These are phyloP conservation scores for Rubia yunnanensis DNA, from an alignment of 257 asterid genomes.

Conservation along the genomic window DNA sequence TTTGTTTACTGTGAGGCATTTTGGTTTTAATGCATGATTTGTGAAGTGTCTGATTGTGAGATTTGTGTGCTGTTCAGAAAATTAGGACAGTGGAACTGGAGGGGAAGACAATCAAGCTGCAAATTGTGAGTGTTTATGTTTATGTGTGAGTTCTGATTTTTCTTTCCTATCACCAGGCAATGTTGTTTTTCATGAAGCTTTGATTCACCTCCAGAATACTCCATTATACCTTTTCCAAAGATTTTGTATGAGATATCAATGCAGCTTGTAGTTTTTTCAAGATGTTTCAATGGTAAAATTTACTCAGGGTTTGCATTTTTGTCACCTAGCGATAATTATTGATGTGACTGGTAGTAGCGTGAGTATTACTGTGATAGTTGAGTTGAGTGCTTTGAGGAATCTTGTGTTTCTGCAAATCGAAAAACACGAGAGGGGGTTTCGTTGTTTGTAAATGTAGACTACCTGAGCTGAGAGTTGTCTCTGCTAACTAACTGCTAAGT, in stretches of 20 bases:
- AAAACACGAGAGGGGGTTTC: background rate
- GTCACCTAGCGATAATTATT: background rate
- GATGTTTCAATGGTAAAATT: no score
- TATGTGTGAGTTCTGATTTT: background rate
- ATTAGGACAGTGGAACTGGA: slow-evolving; percentile 91
- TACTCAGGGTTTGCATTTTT: background rate
- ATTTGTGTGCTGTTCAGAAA: slow-evolving; percentile 43
- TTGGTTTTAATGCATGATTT: background rate
- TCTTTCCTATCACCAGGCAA: no score
- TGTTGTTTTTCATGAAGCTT: background rate
- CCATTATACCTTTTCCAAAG: no score
- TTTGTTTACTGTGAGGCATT: background rate
- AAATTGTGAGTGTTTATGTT: slow-evolving; percentile 63
- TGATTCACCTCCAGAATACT: background rate
- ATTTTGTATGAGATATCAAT: no score
- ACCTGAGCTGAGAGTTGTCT: background rate
- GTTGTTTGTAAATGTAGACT: background rate
- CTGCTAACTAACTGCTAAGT: background rate
- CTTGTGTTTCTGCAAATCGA: background rate
- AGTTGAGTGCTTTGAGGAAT: background rate
- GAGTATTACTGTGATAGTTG: background rate
- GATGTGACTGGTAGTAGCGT: no score
- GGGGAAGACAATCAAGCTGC: slow-evolving; percentile 93
- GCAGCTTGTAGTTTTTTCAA: no score
- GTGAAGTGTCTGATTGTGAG: background rate